Evolutionary conservation across 2,329 filamentous ascomycete species (phyloP), one percentile per base, ranked within the genome.

Genomic region (Myriosclerotinia curreyana): DNA sequence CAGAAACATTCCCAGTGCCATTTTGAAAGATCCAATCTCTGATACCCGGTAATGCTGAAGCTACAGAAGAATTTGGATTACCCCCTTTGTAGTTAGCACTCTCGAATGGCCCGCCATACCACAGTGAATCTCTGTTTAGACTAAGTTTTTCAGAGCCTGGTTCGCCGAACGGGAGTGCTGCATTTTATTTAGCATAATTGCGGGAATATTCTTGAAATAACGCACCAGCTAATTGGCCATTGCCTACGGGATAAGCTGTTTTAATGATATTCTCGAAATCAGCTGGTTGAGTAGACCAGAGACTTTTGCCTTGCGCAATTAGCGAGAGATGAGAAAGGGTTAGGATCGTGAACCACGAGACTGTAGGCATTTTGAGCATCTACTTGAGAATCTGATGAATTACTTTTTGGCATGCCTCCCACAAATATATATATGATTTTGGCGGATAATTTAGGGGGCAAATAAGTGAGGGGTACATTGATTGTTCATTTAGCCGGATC

Each of bases 41-140:
- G 5, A 82, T 80, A 0, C 74, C 76, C 1, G 76, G 73, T 0
- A 83, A 66, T 38, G 74, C 74, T 7, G 73, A 66, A 1, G 74
- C 74, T 4, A 75, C 73, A 0, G 76, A 69, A 2, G 69, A 67
- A 1, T 66, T 66, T 20, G 80, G 80, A 51, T 83, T 82, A 0
- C 80, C 81, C 76, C 67, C 83, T 82, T 62, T 74, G 75, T 77
- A 56, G n/a, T 54, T 28, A 22, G n/a, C 22, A 14, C 42, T 31
- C 56, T 38, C 56, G 48, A n/a, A 58, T 28, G 14, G 40, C 25
- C 62, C 25, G 12, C 60, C 49, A 31, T 80, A 0, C 81, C 81
- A 3, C 79, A 80, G 2, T 77, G 75, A 79, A 64, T 83, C 81
- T 22, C 81, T 67, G 58, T 83, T 83, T 46, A 83, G 63, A 25